A percentile compares a stretch with the other conserved stretches of the same genome.
Conservation (phyloP, 2,329 filamentous ascomycete species). For the Sporothrix inflata region DNA sequence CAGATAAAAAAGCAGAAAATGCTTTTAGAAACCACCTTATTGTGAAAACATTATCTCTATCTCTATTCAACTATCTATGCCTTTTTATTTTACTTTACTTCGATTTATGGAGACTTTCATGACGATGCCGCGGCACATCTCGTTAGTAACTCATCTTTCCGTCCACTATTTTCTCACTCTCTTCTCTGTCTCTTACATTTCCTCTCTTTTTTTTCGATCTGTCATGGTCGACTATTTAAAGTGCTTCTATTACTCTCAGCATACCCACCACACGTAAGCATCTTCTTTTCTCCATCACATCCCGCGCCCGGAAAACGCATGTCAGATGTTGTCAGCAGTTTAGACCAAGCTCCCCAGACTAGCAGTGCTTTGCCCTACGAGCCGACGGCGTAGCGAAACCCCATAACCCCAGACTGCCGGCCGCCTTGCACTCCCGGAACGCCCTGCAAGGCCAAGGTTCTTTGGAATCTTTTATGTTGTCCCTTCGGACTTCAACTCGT, state of each 20-base stretch:
- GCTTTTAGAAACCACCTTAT: too few species aligned
- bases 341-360: background rate
- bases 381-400: background rate
- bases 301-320: background rate
- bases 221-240: conserved; percentile 8
- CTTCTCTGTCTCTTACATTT: background rate
- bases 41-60: too few species aligned
- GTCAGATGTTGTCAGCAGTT: conserved; percentile 1
- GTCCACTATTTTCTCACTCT: background rate
- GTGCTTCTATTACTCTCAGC: background rate
- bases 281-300: background rate
- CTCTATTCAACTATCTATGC: too few species aligned
- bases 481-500: background rate
- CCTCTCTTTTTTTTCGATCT: background rate
- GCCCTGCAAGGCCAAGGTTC: background rate
- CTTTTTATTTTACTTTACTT: background rate
- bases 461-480: background rate
- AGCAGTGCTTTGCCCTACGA: background rate
- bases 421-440: background rate
- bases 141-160: background rate
- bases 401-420: background rate
- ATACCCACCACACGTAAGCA: background rate
- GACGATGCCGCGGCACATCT: background rate
- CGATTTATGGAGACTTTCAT: background rate
- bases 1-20: too few species aligned